Evolutionary conservation across 106 monocot species (phyloP), one percentile per base, ranked within the genome.

Genomic region (Acorus calamus): DNA sequence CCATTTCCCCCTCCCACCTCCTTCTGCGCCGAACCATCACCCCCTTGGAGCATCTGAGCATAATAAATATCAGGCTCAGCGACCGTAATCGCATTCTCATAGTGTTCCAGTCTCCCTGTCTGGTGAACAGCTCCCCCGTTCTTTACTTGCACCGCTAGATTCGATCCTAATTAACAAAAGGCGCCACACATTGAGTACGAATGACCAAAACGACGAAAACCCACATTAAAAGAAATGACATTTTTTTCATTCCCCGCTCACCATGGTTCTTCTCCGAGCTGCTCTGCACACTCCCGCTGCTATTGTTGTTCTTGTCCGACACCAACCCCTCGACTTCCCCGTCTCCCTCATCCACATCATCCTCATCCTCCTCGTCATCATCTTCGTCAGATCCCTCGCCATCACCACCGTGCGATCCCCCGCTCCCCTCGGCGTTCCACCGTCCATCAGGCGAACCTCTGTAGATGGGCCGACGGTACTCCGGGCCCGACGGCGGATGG

Each of bases 221-320:
- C 28, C 28, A 28, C 28, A 28, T 28, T 76, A 65, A 73, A 73
- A 56, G 52, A 72, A 46, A 66, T 75, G 65, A 4, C 75, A 66
- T 12, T 68, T 71, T 12, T 68, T 67, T 4, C 53, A 60, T 70
- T 5, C 57, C 64, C 52, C 56, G 61, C 10, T 62, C 74, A 12
- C 48, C 52, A 28, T 52, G 58, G 8, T 11, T 51, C 59, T 83
- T 87, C 51, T 80, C 83, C 0, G 77, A 87, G 41, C 72, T 87
- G 49, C 83, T 87, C 77, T 80, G 83, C 12, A 68, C 74, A 62
- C 87, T 83, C 4, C 80, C 69, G 71, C 83, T 80, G 64, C 80
- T 81, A 46, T 78, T 83, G 55, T 78, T 73, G 49, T 10, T 44
- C 53, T 74, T 69, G 69, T 77, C 57, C n/a, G 72, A 67, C 4